phyloP scores from a whole-genome alignment of 2,329 filamentous ascomycete genomes.

The Chrysosporium queenslandicum region DNA sequence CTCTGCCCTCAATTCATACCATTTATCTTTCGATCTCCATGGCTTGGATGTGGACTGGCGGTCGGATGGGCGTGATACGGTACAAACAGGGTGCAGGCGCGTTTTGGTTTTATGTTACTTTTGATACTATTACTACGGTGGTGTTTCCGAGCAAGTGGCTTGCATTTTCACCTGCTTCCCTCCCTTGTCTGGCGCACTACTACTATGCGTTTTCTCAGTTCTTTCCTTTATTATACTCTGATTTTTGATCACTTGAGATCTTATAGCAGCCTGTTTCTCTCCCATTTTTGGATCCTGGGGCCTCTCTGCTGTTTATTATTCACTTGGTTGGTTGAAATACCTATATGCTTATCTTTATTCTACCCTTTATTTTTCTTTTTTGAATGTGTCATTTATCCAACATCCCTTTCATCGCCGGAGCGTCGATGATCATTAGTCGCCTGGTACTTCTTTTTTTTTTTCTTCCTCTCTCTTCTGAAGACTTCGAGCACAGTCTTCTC shows the following conservation, averaged over 20 bases:
- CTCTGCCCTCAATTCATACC: slow-evolving; percentile 8
- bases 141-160: not conserved
- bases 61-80: not conserved
- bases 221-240: not conserved
- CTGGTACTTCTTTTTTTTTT: not conserved
- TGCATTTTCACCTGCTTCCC: not conserved
- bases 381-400: not conserved
- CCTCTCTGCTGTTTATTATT: not conserved
- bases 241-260: not conserved
- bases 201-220: not conserved
- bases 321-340: not conserved
- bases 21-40: not conserved
- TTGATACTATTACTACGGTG: no score
- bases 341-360: not conserved
- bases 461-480: no score
- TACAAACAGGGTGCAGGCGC: not conserved
- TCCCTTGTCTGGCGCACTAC: not conserved
- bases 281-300: not conserved
- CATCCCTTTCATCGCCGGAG: not conserved
- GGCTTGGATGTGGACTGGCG: not conserved
- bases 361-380: not conserved
- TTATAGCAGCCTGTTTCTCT: not conserved
- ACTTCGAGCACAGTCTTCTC: no score
- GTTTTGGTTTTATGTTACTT: no score
- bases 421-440: not conserved